Evolutionary conservation across 768 basidiomycete genomes (phyloP), one percentile per base, ranked within the genome.

Genomic region (Tricholoma sp.): DNA sequence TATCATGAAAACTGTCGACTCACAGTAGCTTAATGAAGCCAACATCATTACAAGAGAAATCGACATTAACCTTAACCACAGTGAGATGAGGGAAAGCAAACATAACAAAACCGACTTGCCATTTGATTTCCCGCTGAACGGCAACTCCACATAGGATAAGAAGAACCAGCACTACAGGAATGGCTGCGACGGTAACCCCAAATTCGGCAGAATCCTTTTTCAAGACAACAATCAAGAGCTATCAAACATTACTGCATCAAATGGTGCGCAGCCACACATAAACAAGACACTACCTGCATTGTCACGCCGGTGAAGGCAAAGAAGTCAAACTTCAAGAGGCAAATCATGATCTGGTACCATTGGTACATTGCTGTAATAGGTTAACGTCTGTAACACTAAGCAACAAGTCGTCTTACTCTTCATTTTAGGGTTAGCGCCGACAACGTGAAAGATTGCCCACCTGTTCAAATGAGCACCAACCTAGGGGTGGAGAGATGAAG

Each of bases 381-480:
- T 58, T 29, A 61, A 45, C 29, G 41, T 22, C 3, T 47, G 50
- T n/a, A 43, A 54, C 8, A 55, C 14, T 4, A 2, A 19, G 19
- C 24, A 14, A 45, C 19, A 21, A 59, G 18, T 49, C n/a, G 46
- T 63, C 83, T 57, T 60, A 91, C 91, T 81, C 73, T 92, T 93
- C 82, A 89, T 85, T 63, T 79, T 86, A 9, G 88, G 88, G 63
- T 91, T 89, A 34, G 91, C 91, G 31, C 90, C 91, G 19, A 93
- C 90, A 34, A 89, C 84, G 65, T 92, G 91, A 76, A 94, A 94
- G 66, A 94, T 89, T 39, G 89, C 90, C 92, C 91, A 94, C 45
- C 91, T 92, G 60, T 12, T 22, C 43, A 53, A 31, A 58, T 56
- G 18, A 67, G 59, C n/a, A 56, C 22, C n/a, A 24, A 45, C 34